These are phyloP conservation scores for Puccinia triticina DNA, from an alignment of 1,284 basidiomycete genomes.

Conservation along the genomic window DNA sequence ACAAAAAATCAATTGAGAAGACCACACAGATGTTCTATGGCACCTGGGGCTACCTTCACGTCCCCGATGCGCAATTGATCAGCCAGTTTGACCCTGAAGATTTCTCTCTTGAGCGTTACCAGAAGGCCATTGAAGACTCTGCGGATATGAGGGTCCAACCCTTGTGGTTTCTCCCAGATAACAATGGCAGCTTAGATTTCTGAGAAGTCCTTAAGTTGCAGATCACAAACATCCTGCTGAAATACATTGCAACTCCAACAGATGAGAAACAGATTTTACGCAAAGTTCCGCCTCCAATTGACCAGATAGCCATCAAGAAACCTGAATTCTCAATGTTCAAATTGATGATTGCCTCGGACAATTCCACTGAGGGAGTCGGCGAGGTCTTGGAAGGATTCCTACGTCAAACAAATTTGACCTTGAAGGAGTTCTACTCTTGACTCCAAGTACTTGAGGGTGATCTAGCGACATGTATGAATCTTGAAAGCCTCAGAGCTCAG, in stretches of 20 bases:
- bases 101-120: too few species aligned
- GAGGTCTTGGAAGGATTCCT: not conserved
- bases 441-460: conserved; percentile 24
- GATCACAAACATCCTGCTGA: not conserved
- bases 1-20: not conserved
- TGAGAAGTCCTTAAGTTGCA: not conserved
- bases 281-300: not conserved
- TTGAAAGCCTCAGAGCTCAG: conserved; percentile 4
- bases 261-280: not conserved
- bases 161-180: not conserved
- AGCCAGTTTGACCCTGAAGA: too few species aligned
- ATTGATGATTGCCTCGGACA: conserved; percentile 34
- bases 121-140: too few species aligned
- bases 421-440: not conserved
- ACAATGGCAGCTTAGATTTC: not conserved
- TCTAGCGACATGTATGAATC: not conserved
- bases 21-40: not conserved
- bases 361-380: not conserved
- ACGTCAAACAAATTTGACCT: not conserved
- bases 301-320: not conserved
- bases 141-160: not conserved
- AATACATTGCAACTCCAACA: not conserved
- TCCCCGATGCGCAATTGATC: too few species aligned
- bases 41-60: conserved; percentile 15
- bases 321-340: conserved; percentile 15